Base-by-base conservation (phyloP, 1,284 basidiomycete genomes). In the Coniferiporia weirii region DNA sequence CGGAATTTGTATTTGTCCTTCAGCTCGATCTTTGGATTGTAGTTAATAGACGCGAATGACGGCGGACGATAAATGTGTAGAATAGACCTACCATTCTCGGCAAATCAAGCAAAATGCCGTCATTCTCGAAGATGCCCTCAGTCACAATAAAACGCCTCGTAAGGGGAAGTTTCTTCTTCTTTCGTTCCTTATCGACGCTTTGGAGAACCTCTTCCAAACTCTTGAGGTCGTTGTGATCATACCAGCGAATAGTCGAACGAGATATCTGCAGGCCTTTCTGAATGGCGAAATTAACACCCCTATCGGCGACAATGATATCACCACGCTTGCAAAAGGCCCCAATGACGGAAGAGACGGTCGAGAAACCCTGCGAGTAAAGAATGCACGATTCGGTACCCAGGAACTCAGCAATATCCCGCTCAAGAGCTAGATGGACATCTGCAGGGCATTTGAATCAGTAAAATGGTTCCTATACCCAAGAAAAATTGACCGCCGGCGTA, bases 191-290 rank as follows among this genome's bases (percentile, higher is more conserved):
- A 67, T 92, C 90, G 10, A 98, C 82, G 60, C 78, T 79, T 64
- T 93, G 80, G 52, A 99, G 77, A 1, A 95, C 91, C 10, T 93
- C 84, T 72, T 97, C 94, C 27, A 99, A 81, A 66, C 91, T 94
- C 66, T 87, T 84, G 70, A 95, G 81, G 71, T 98, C 93, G 68
- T 97, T 96, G 73, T 99, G 96, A 65, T 98, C 94, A 71, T 87
- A 99, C 94, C 94, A 99, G 48, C 90, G 84, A 52, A 98, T 84
- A 1, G 90, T 95, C 19, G 89, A 94, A 53, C 97, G 89, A 36
- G 91, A 94, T 63, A 98, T 93, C 72, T 98, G 91, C 35, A 99
- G 85, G n/a, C 95, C 97, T 72, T 96, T 97, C 73, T 98, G 95
- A 63, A 98, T 93, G 20, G 93, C 87, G 73, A 98, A 95, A 74